A percentile compares a stretch with the other conserved stretches of the same genome.
These are phyloP conservation scores for Cytospora paraplurivora DNA, from an alignment of 2,329 filamentous ascomycete genomes.

Conservation along the genomic window DNA sequence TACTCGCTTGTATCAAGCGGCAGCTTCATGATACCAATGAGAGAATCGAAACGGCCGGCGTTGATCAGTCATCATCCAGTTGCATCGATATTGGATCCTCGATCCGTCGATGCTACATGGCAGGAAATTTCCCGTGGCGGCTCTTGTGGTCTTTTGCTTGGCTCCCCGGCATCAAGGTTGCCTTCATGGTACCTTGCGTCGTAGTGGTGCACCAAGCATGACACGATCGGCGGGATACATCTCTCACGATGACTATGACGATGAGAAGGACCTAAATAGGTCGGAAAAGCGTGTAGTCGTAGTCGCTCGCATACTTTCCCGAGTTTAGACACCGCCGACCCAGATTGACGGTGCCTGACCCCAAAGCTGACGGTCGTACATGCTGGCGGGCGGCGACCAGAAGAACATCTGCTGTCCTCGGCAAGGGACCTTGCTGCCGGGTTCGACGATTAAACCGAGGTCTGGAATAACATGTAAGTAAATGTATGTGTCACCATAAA, in stretches of 20 bases:
- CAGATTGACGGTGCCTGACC: slow-evolving; percentile 17
- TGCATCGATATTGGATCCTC: too few species aligned
- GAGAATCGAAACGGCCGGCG: too few species aligned
- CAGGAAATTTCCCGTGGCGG: too few species aligned
- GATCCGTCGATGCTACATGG: too few species aligned
- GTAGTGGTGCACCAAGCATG: too few species aligned
- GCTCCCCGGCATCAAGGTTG: too few species aligned
- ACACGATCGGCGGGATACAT: background rate
- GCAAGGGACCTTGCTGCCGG: slow-evolving; percentile 27
- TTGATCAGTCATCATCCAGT: too few species aligned
- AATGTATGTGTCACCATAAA: background rate
- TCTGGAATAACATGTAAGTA: slow-evolving; percentile 27
- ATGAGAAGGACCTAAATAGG: background rate
- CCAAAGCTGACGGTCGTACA: slow-evolving; percentile 18
- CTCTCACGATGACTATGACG: background rate
- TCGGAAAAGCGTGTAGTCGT: background rate
- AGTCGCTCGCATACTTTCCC: background rate
- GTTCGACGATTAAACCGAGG: slow-evolving; percentile 24
- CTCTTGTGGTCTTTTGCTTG: too few species aligned
- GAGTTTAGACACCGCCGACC: slow-evolving; percentile 9
- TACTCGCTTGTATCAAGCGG: too few species aligned
- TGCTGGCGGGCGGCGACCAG: slow-evolving; percentile 22
- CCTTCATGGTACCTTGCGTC: too few species aligned
- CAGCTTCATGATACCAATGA: too few species aligned
- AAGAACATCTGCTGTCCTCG: slow-evolving; percentile 27